phyloP scores from a whole-genome alignment of 306 rosid genomes.

The Acmispon strigosus region DNA sequence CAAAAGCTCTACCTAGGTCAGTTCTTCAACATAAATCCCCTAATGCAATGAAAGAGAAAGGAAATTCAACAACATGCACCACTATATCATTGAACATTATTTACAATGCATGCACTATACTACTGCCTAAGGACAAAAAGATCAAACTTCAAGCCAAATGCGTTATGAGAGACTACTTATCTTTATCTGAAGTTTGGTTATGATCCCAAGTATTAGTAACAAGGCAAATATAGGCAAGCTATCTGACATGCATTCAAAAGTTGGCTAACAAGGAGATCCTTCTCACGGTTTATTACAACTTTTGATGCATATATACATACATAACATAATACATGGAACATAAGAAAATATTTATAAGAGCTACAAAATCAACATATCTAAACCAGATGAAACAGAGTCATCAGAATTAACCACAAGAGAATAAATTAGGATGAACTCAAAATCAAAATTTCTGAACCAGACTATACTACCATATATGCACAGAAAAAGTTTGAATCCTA shows the following conservation, averaged over 20 bases:
- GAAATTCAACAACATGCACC: not conserved
- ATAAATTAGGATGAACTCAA: not conserved
- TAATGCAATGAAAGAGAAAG: not conserved
- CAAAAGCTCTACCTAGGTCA: not conserved
- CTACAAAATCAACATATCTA: too few relatives aligned
- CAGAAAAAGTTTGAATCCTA: not conserved
- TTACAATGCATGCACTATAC: not conserved
- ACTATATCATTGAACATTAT: not conserved
- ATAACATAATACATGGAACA: too few relatives aligned
- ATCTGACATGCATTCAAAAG: not conserved
- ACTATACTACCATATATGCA: not conserved
- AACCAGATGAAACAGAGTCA: not conserved
- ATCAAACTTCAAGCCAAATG: not conserved
- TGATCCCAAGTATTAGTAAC: not conserved
- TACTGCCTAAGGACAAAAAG: not conserved
- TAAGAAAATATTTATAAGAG: too few relatives aligned
- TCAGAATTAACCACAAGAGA: not conserved
- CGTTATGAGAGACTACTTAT: too few relatives aligned
- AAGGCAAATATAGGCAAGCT: not conserved
- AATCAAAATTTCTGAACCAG: not conserved
- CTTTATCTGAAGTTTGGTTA: not conserved
- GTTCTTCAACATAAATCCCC: not conserved
- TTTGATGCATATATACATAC: not conserved
- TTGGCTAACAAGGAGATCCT: not conserved
- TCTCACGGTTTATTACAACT: not conserved